phyloP scores from a whole-genome alignment of 2,329 filamentous ascomycete species.

The Cryoendolithus antarcticus region DNA sequence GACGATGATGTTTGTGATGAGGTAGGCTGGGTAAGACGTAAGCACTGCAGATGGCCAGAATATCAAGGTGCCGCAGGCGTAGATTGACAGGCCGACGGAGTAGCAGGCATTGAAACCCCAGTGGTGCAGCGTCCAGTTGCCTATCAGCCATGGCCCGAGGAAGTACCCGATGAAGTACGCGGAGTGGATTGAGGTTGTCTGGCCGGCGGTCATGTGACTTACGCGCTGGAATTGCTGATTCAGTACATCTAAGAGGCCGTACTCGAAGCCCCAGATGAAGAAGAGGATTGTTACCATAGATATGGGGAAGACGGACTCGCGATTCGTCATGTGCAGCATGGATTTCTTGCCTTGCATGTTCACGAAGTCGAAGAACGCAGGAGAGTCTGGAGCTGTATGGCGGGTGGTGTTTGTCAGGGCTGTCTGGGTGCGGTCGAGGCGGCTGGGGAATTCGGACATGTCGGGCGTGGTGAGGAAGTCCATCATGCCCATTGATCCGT shows the following conservation, averaged over 20 bases:
- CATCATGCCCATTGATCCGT: constrained; percentile 31
- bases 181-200: constrained; percentile 56
- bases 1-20: constrained; percentile 51
- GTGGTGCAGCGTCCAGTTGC: constrained; percentile 42
- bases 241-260: constrained; percentile 71
- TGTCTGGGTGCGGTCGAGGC: constrained; percentile 26
- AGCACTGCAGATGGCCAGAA: constrained; percentile 56
- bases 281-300: constrained; percentile 69
- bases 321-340: constrained; percentile 51
- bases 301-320: constrained; percentile 60
- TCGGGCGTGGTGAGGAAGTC: constrained; percentile 43
- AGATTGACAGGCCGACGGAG: constrained; percentile 48
- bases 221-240: constrained; percentile 58
- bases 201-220: constrained; percentile 46
- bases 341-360: constrained; percentile 58
- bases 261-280: constrained; percentile 82
- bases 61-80: constrained; percentile 47
- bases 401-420: constrained; percentile 28
- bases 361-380: constrained; percentile 64
- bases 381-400: constrained; percentile 20
- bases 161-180: constrained; percentile 64
- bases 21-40: constrained; percentile 47
- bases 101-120: constrained; percentile 54
- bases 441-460: constrained; percentile 16
- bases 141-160: constrained; percentile 56